phyloP scores from a whole-genome alignment of 1,284 basidiomycete genomes.

The Apiotrichum gracile region DNA sequence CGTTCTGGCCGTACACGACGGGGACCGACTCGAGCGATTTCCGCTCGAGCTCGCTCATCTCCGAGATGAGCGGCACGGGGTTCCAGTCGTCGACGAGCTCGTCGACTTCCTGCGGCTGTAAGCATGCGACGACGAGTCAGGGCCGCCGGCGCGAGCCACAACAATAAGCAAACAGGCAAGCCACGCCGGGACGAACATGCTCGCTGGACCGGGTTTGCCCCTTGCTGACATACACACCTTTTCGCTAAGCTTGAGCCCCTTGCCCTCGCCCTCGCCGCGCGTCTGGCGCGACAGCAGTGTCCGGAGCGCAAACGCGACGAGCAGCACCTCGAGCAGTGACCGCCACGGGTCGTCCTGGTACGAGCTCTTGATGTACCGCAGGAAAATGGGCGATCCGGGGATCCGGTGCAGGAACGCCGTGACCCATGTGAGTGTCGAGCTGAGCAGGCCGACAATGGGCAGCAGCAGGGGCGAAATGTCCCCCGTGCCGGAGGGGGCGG shows the following conservation, averaged over 20 bases:
- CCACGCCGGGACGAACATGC: neutral
- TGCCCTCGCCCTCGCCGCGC: slow-evolving; percentile 69
- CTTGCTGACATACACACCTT: slow-evolving; percentile 58
- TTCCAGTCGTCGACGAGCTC: slow-evolving; percentile 94
- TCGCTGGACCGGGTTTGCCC: neutral
- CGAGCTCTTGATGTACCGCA: slow-evolving; percentile 75
- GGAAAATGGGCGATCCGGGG: slow-evolving; percentile 82
- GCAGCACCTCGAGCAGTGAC: slow-evolving; percentile 81
- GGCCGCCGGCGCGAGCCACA: no score
- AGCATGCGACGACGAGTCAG: neutral
- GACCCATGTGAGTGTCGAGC: slow-evolving; percentile 24
- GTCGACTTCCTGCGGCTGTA: slow-evolving; percentile 76
- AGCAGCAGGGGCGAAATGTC: slow-evolving; percentile 40
- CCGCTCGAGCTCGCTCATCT: slow-evolving; percentile 57
- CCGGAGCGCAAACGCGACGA: slow-evolving; percentile 80
- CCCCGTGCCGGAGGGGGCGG: slow-evolving; percentile 3
- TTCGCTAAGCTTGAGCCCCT: slow-evolving; percentile 69
- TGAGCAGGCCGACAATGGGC: slow-evolving; percentile 34
- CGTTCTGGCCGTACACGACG: slow-evolving; percentile 71
- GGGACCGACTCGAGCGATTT: slow-evolving; percentile 69
- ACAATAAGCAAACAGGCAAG: no score
- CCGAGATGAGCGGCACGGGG: slow-evolving; percentile 70
- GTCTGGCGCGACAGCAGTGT: slow-evolving; percentile 87
- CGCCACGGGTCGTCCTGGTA: slow-evolving; percentile 89
- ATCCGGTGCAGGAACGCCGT: slow-evolving; percentile 48